A percentile compares a stretch with the other conserved stretches of the same genome.
Evolutionary conservation across 345 rosid genomes (phyloP).

Genomic region (Populus pruinosa): DNA sequence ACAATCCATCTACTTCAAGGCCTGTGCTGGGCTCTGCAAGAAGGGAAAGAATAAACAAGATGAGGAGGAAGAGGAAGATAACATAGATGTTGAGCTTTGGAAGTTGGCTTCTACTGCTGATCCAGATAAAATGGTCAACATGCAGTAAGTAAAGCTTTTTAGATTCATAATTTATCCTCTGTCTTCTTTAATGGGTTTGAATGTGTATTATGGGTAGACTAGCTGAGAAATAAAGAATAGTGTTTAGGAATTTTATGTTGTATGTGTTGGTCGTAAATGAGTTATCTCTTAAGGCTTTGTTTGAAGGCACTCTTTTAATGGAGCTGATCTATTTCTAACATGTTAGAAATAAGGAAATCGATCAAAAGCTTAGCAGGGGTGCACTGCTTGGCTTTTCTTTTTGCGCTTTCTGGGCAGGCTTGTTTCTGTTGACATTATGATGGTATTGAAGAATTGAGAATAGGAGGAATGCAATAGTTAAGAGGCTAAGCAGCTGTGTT

Average conservation of each 20-base stretch:
- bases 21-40: constrained; percentile 12
- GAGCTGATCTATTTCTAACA: not conserved
- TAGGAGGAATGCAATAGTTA: not conserved
- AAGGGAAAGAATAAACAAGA: constrained; percentile 53
- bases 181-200: not conserved
- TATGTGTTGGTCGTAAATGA: not conserved
- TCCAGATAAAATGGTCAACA: constrained; percentile 80
- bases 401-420: not conserved
- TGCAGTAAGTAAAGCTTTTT: constrained; percentile 61
- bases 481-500: not conserved
- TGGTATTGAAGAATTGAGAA: not conserved
- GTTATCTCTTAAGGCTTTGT: not conserved
- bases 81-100: constrained; percentile 75
- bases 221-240: not conserved
- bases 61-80: constrained; percentile 84
- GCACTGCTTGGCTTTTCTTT: not conserved
- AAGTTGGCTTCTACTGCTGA: constrained; percentile 72
- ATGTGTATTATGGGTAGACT: not conserved
- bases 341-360: not conserved
- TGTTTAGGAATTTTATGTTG: not conserved
- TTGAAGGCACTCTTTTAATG: not conserved
- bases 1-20: constrained; percentile 20
- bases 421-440: no score
- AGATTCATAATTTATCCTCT: not conserved
- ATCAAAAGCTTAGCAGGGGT: not conserved